These are phyloP conservation scores for Cyberlindnera japonica DNA, from an alignment of 805 yeast species.

Conservation along the genomic window DNA sequence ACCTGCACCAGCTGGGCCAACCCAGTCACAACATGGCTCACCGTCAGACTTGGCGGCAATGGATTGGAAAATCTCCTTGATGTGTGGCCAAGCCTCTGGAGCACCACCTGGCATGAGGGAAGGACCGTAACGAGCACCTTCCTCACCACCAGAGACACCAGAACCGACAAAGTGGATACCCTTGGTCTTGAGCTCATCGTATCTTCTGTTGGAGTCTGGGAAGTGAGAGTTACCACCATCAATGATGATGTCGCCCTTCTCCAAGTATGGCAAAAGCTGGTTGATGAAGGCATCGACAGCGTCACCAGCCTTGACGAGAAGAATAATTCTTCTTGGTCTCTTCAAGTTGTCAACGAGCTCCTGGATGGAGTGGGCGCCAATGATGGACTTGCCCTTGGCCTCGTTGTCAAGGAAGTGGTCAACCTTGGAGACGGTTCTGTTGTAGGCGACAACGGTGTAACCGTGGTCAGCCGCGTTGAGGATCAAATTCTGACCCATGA, in stretches of 20 bases:
- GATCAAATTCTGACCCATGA: conserved; percentile 98
- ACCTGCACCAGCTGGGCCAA: conserved; percentile 98
- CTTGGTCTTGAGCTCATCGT: conserved; percentile 78
- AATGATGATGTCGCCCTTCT: conserved; percentile 95
- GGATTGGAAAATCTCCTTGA: conserved; percentile 93
- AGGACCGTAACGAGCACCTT: conserved; percentile 99
- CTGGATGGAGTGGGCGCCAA: conserved; percentile 91
- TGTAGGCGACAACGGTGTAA: conserved; percentile 95
- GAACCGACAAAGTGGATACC: conserved; percentile 95
- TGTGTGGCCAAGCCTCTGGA: conserved; percentile 97
- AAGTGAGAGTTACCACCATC: conserved; percentile 99
- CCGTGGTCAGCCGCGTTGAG: conserved; percentile 99
- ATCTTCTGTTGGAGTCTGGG: conserved; percentile 98
- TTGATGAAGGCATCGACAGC: conserved; percentile 92
- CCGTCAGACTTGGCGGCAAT: conserved; percentile 96
- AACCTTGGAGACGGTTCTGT: conserved; percentile 95
- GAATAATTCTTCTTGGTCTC: conserved; percentile 94
- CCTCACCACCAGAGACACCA: conserved; percentile 99
- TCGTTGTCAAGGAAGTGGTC: conserved; percentile 90
- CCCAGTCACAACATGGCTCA: conserved; percentile 99
- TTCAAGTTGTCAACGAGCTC: conserved; percentile 86
- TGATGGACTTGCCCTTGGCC: conserved; percentile 95
- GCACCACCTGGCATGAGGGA: conserved; percentile 99
- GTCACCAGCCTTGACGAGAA: conserved; percentile 93
- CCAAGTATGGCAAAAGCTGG: conserved; percentile 86